Evolutionary conservation across 1,284 basidiomycete genomes (phyloP), one percentile per base, ranked within the genome.

Genomic region (Melampsora americana): DNA sequence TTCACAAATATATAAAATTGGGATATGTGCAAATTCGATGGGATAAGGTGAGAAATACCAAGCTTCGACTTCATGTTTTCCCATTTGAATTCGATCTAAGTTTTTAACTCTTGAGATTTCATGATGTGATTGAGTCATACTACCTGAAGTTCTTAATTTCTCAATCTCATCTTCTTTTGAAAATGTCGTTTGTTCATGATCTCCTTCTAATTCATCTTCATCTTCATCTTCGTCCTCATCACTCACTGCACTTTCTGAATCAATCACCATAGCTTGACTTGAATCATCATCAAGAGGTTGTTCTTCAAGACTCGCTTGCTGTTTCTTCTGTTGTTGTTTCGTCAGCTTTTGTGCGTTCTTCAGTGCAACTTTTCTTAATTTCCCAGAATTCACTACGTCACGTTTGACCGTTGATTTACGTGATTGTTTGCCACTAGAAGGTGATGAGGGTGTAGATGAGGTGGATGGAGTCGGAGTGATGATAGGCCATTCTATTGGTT

Each of bases 1-100:
- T 85, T 99, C 96, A 89, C 96, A 99, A 82, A 99, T 89, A 86
- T 95, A 98, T 65, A 99, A 87, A 78, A 95, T 86, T 32, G 95
- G 93, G 42, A 96, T 89, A 84, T 99, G 91, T 53, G 95, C 93
- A 85, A 92, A 99, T 85, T 99, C 96, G 84, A 93, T 90, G 5
- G 96, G 96, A 85, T 99, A 99, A 6, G 96, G 95, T 81, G 92
- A 94, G 86, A 99, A 99, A 85, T 99, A 99, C 96, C 96, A 99
- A 11, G 95, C 90, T 81, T 99, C 95, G 80, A 99, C 91, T 84
- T 97, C 93, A 85, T 95, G 90, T 83, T 89, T 90, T 78, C 96
- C 96, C 80, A 99, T 99, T 83, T 95, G 93, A 64, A 99, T 87
- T 79, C 92, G 90, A 84, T 99, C 96, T 79, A 99, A 86, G 83